These are phyloP conservation scores for Acer campestre DNA, from an alignment of 345 rosid genomes.

Conservation along the genomic window DNA sequence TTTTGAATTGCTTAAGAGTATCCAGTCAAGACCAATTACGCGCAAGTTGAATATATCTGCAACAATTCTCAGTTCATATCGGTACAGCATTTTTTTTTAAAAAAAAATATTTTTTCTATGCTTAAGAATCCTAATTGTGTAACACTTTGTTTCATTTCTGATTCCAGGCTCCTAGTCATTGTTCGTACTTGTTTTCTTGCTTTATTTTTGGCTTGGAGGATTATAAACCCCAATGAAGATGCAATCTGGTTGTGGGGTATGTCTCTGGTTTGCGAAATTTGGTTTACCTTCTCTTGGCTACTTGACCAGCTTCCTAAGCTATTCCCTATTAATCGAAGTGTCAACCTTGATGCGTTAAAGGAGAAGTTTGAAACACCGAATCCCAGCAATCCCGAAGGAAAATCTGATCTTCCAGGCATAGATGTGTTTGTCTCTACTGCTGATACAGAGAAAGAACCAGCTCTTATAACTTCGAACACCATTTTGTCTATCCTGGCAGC, in stretches of 20 bases:
- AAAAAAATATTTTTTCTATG: not conserved
- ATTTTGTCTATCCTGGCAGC: slow-evolving; percentile 34
- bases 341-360: slow-evolving; percentile 27
- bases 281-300: slow-evolving; percentile 36
- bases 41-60: slow-evolving; percentile 28
- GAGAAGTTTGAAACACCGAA: slow-evolving; percentile 31
- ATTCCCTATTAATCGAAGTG: slow-evolving; percentile 30
- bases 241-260: slow-evolving; percentile 43
- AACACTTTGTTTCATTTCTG: not conserved
- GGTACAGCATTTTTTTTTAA: slow-evolving; percentile 11
- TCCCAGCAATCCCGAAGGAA: slow-evolving; percentile 24
- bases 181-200: slow-evolving; percentile 27
- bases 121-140: not conserved
- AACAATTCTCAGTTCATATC: slow-evolving; percentile 28
- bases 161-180: slow-evolving; percentile 32
- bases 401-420: slow-evolving; percentile 35
- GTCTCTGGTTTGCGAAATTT: slow-evolving; percentile 35
- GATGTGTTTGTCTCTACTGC: slow-evolving; percentile 33
- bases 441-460: slow-evolving; percentile 35
- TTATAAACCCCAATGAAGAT: slow-evolving; percentile 32
- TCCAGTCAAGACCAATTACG: slow-evolving; percentile 36
- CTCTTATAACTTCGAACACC: slow-evolving; percentile 30
- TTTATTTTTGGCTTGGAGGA: slow-evolving; percentile 32
- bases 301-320: slow-evolving; percentile 35
- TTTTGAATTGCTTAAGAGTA: slow-evolving; percentile 25